These are phyloP conservation scores for Diplodia intermedia DNA, from an alignment of 2,329 filamentous ascomycete genomes.

Conservation along the genomic window DNA sequence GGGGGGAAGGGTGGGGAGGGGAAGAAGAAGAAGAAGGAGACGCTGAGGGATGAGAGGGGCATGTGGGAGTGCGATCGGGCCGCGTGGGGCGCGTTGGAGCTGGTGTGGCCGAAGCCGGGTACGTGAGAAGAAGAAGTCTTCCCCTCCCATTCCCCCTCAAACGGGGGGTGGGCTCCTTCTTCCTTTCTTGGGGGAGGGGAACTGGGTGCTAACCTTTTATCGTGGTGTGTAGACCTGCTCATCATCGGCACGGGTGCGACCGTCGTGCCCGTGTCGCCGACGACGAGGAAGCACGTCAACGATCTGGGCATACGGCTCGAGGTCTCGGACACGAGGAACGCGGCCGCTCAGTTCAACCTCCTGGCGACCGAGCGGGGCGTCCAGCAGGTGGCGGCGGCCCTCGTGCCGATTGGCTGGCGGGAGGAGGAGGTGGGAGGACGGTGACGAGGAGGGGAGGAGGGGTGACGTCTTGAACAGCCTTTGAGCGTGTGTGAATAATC, in stretches of 20 bases:
- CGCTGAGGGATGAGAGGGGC: constrained; percentile 74
- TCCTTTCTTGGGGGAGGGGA: too few species aligned
- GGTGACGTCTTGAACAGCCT: neutral
- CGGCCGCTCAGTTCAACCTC: constrained; percentile 92
- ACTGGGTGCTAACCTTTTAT: neutral
- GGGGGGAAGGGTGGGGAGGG: constrained; percentile 44
- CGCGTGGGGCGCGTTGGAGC: constrained; percentile 75
- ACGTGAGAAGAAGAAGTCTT: constrained; percentile 43
- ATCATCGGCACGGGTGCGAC: constrained; percentile 84
- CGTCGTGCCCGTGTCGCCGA: constrained; percentile 77
- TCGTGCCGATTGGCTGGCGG: constrained; percentile 83
- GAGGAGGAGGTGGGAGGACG: constrained; percentile 6
- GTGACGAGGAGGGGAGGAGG: neutral
- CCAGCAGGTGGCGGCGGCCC: constrained; percentile 80
- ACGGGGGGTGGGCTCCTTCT: too few species aligned
- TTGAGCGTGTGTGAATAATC: neutral
- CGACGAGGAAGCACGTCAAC: constrained; percentile 74
- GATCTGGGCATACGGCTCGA: constrained; percentile 84
- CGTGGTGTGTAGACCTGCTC: constrained; percentile 69
- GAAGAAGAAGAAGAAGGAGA: constrained; percentile 38
- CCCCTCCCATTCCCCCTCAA: too few species aligned
- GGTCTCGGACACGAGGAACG: constrained; percentile 89
- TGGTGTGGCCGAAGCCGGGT: constrained; percentile 92
- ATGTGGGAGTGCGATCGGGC: constrained; percentile 78
- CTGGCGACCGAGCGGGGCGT: constrained; percentile 93